These are phyloP conservation scores for Colletotrichum tamarilloi DNA, from an alignment of 2,329 filamentous ascomycete species.

Conservation along the genomic window DNA sequence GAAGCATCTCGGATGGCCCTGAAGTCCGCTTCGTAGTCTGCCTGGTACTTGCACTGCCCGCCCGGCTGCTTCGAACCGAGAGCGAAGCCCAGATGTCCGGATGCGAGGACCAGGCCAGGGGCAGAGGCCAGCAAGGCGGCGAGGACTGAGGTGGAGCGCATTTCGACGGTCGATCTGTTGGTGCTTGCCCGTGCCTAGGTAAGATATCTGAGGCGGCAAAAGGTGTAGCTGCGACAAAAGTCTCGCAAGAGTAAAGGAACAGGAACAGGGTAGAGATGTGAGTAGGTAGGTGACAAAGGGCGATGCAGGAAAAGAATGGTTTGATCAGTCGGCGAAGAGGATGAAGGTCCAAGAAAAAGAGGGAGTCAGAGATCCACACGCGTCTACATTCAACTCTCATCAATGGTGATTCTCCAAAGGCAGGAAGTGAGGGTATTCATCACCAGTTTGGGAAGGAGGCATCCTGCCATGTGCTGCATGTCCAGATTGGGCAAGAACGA, in stretches of 20 bases:
- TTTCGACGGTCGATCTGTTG: neutral
- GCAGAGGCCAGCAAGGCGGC: conserved; percentile 35
- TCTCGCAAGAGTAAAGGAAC: neutral
- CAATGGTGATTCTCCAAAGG: neutral
- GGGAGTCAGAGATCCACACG: neutral
- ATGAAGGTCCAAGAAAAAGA: too few relatives aligned
- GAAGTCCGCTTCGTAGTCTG: conserved; percentile 75
- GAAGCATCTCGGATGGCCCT: conserved; percentile 65
- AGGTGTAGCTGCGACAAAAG: neutral
- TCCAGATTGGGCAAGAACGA: conserved; percentile 1
- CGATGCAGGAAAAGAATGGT: neutral
- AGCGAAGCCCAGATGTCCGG: conserved; percentile 67
- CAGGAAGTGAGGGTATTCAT: conserved; percentile 4
- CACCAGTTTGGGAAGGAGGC: conserved; percentile 2
- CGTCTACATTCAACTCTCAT: neutral
- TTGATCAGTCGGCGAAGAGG: too few relatives aligned
- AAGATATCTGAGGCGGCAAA: neutral
- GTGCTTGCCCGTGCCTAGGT: neutral
- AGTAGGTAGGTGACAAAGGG: neutral
- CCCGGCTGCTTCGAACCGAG: conserved; percentile 73
- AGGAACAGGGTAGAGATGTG: neutral
- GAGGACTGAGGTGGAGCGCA: conserved; percentile 2
- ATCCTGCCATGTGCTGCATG: neutral
- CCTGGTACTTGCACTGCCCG: conserved; percentile 68
- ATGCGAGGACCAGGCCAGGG: conserved; percentile 51